phyloP scores from a whole-genome alignment of 352 stramenopile genomes.

The Pythium coloratum region DNA sequence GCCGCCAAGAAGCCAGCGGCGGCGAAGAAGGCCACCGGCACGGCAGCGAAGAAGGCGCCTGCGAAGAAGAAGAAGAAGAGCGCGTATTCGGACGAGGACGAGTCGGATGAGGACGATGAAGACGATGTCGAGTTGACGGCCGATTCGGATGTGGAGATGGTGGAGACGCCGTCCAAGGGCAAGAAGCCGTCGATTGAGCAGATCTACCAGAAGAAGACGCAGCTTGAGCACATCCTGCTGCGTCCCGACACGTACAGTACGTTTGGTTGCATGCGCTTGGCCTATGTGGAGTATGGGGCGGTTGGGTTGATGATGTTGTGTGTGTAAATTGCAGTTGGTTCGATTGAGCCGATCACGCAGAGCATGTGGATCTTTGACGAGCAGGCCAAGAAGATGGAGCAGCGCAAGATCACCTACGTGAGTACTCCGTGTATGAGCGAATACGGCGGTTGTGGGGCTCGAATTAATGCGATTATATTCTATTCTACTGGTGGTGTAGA shows the following conservation, averaged over 20 bases:
- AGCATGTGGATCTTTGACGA: constrained; percentile 93
- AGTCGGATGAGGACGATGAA: constrained; percentile 30
- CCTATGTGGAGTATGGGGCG: neutral
- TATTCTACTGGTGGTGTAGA: constrained; percentile 30
- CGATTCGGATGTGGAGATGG: constrained; percentile 24
- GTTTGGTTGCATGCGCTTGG: constrained; percentile 14
- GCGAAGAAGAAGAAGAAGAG: constrained; percentile 57
- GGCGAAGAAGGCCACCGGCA: constrained; percentile 37
- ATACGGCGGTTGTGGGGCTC: neutral
- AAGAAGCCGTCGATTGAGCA: constrained; percentile 83
- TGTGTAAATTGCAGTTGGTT: constrained; percentile 83
- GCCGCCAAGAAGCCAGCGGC: constrained; percentile 21
- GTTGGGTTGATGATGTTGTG: neutral
- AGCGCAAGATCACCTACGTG: constrained; percentile 92
- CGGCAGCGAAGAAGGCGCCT: constrained; percentile 31
- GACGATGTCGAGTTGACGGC: constrained; percentile 27
- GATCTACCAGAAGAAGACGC: constrained; percentile 98
- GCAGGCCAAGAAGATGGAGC: constrained; percentile 89
- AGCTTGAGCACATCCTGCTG: constrained; percentile 97
- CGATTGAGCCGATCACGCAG: constrained; percentile 92
- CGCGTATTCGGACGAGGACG: constrained; percentile 40
- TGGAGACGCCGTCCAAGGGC: constrained; percentile 30
- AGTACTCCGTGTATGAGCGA: constrained; percentile 6
- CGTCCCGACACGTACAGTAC: constrained; percentile 97
- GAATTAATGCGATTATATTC: neutral